phyloP scores from a whole-genome alignment of 805 yeast species.

The Starmerella stellata region DNA sequence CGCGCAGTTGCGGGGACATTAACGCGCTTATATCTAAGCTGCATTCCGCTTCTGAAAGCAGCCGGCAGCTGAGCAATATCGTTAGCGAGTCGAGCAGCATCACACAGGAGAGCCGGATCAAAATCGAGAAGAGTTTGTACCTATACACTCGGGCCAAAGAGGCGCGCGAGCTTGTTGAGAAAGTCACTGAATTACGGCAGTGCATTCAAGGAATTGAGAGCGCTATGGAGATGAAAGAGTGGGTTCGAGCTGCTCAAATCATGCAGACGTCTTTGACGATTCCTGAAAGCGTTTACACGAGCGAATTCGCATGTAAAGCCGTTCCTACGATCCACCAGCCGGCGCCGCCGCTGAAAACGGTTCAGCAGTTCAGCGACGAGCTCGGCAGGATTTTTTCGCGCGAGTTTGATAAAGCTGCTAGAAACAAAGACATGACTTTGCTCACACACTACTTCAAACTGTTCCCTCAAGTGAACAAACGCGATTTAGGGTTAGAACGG shows the following conservation, averaged over 20 bases:
- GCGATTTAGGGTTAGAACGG: slow-evolving; percentile 51
- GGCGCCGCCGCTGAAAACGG: slow-evolving; percentile 44
- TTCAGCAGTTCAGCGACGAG: slow-evolving; percentile 41
- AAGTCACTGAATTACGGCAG: slow-evolving; percentile 47
- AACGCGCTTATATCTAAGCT: slow-evolving; percentile 7
- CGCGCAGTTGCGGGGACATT: slow-evolving; percentile 6
- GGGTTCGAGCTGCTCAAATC: slow-evolving; percentile 62
- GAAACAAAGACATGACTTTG: slow-evolving; percentile 41
- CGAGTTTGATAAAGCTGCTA: slow-evolving; percentile 57
- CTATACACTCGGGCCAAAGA: slow-evolving; percentile 32
- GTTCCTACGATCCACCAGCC: slow-evolving; percentile 81
- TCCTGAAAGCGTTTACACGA: slow-evolving; percentile 36
- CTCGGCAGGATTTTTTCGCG: slow-evolving; percentile 39
- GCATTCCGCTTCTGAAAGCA: slow-evolving; percentile 3
- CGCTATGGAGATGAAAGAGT: slow-evolving; percentile 50
- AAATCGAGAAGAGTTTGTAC: slow-evolving; percentile 7
- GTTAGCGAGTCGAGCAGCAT: slow-evolving; percentile 9
- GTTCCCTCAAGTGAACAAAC: slow-evolving; percentile 70
- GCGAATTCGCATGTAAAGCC: slow-evolving; percentile 57
- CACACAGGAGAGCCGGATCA: slow-evolving; percentile 3
- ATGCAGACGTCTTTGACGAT: slow-evolving; percentile 37
- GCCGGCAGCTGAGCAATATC: slow-evolving; percentile 7
- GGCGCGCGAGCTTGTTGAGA: slow-evolving; percentile 45
- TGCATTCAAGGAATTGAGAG: slow-evolving; percentile 47
- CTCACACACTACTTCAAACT: slow-evolving; percentile 66